phyloP scores from a whole-genome alignment of 164 flowering plant species.

The Berberis thunbergii region DNA sequence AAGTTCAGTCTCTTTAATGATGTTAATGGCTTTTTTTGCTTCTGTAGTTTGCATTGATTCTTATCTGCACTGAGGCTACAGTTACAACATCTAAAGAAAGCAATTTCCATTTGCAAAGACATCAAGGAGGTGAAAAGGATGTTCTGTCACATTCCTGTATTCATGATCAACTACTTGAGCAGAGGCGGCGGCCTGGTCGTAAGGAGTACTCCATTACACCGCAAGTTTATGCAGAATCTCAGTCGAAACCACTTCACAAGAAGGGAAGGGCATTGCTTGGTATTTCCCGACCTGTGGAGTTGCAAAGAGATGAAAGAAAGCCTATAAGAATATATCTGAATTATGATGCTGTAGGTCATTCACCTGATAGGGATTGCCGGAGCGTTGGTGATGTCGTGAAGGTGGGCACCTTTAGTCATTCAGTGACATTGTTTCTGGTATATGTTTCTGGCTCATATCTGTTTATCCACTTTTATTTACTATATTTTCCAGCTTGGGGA shows the following conservation, averaged over 20 bases:
- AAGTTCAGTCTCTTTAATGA: not conserved
- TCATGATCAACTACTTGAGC: constrained; percentile 91
- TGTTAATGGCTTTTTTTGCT: constrained; percentile 1
- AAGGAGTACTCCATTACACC: constrained; percentile 84
- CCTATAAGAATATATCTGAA: constrained; percentile 93
- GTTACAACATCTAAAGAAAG: constrained; percentile 25
- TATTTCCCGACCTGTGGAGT: constrained; percentile 16
- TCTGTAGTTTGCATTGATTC: constrained; percentile 44
- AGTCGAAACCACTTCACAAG: constrained; percentile 25
- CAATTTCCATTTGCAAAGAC: constrained; percentile 22
- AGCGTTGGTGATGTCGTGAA: constrained; percentile 80
- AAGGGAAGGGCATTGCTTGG: constrained; percentile 73
- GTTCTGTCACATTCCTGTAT: constrained; percentile 85
- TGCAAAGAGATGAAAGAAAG: constrained; percentile 36
- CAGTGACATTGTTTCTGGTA: not conserved
- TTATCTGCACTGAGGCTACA: constrained; percentile 31
- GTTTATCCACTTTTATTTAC: too few species aligned
- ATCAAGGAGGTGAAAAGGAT: constrained; percentile 28
- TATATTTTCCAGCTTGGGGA: too few species aligned
- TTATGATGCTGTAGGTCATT: constrained; percentile 98
- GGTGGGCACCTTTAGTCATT: constrained; percentile 34
- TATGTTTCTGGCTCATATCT: not conserved
- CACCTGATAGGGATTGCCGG: constrained; percentile 88
- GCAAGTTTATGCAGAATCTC: constrained; percentile 58
- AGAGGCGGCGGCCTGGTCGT: constrained; percentile 76